Evolutionary conservation across 192 early-diverging fungal species (phyloP).

Genomic region (Mortierella antarctica): DNA sequence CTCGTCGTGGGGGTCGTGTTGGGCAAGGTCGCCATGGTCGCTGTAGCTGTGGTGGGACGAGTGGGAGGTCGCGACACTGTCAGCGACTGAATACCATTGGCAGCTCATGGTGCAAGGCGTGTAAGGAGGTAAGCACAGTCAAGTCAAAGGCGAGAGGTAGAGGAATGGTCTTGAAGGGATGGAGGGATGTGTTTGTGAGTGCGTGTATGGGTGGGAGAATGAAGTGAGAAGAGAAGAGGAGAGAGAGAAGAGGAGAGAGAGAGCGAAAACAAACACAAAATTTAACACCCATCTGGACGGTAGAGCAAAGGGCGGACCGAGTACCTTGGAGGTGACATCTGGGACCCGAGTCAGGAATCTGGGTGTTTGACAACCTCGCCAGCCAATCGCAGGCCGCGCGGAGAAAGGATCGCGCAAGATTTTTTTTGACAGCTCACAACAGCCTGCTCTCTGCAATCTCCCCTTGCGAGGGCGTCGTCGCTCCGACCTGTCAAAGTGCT

Average conservation of each 20-base stretch:
- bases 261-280: background rate
- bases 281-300: background rate
- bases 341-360: constrained; percentile 38
- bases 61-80: background rate
- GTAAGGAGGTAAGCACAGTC: background rate
- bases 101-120: background rate
- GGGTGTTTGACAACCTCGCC: background rate
- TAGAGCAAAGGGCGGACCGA: background rate
- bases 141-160: too few relatives aligned
- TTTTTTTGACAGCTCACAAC: too few relatives aligned
- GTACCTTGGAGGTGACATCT: constrained; percentile 50
- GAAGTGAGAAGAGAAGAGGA: background rate
- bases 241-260: background rate
- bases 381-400: background rate
- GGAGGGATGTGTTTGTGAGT: background rate
- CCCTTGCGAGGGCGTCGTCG: too few relatives aligned
- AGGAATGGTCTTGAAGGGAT: background rate
- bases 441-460: too few relatives aligned
- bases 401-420: background rate
- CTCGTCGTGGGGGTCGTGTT: background rate
- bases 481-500: too few relatives aligned
- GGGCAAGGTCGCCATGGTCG: background rate
- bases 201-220: background rate
- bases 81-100: background rate
- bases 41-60: background rate